Evolutionary conservation across 768 basidiomycete genomes (phyloP).

Genomic region (Trametes maxima): DNA sequence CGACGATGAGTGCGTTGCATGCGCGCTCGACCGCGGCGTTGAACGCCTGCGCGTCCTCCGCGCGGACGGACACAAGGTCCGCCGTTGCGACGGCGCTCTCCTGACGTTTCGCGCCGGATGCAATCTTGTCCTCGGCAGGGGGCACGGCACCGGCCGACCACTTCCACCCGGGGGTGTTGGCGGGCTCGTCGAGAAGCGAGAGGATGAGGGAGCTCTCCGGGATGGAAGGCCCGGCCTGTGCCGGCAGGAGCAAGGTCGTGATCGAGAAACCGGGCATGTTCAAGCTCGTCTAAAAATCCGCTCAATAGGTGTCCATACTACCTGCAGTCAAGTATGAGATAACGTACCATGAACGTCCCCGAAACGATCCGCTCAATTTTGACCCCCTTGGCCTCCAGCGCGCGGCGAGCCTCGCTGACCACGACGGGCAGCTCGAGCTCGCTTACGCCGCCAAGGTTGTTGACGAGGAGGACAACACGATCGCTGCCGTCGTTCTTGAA

Average conservation of each 20-base stretch:
- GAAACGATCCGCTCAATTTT: slow-evolving; percentile 63
- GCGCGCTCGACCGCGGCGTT: slow-evolving; percentile 56
- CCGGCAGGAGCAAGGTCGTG: slow-evolving; percentile 76
- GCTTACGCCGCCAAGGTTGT: slow-evolving; percentile 86
- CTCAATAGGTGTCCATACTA: background rate
- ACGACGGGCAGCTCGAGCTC: slow-evolving; percentile 79
- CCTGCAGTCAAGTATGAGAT: background rate
- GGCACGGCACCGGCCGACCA: slow-evolving; percentile 57
- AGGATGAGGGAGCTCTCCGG: slow-evolving; percentile 52
- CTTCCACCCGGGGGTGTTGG: slow-evolving; percentile 82
- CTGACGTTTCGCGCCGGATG: slow-evolving; percentile 17
- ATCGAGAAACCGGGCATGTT: slow-evolving; percentile 95
- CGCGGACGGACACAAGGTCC: slow-evolving; percentile 31
- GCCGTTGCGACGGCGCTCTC: slow-evolving; percentile 8
- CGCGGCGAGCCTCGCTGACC: slow-evolving; percentile 58
- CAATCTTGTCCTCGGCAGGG: slow-evolving; percentile 36
- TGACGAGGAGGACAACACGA: slow-evolving; percentile 76
- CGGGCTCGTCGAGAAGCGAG: slow-evolving; percentile 62
- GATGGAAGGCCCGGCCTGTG: slow-evolving; percentile 41
- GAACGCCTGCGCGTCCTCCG: slow-evolving; percentile 54
- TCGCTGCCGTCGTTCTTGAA: slow-evolving; percentile 66
- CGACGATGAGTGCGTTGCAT: slow-evolving; percentile 65
- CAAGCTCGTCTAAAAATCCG: slow-evolving; percentile 65
- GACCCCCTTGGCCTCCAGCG: slow-evolving; percentile 59
- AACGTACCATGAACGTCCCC: slow-evolving; percentile 84